Evolutionary conservation across 2,329 filamentous ascomycete species (phyloP).

Genomic region (Myotisia sp.): DNA sequence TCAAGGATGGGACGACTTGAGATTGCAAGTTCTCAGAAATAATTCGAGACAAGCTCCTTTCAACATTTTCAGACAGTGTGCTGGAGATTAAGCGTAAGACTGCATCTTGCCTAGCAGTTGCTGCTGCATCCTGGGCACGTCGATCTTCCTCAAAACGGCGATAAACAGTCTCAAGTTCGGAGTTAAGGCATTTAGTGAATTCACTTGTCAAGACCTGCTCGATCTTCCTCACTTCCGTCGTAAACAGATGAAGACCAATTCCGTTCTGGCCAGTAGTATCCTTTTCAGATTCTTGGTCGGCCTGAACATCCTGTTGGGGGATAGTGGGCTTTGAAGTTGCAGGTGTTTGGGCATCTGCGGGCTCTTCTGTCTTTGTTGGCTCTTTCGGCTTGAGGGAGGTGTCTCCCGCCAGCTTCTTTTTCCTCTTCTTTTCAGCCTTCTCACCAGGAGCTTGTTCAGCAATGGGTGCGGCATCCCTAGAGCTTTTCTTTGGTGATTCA

Average conservation of each 20-base stretch:
- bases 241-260: conserved; percentile 41
- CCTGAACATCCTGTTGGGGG: background rate
- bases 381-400: conserved; percentile 37
- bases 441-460: conserved; percentile 29
- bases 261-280: background rate
- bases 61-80: conserved; percentile 56
- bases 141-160: conserved; percentile 55
- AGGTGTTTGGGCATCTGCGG: background rate
- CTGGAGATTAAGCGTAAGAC: conserved; percentile 54
- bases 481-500: conserved; percentile 30
- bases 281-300: background rate
- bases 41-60: conserved; percentile 62
- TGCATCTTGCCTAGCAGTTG: conserved; percentile 53
- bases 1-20: conserved; percentile 60
- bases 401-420: conserved; percentile 41
- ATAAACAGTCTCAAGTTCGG: conserved; percentile 43
- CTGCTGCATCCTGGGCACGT: conserved; percentile 47
- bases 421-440: conserved; percentile 58
- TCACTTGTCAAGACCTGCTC: conserved; percentile 35
- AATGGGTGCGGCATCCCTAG: conserved; percentile 20
- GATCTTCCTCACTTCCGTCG: conserved; percentile 46
- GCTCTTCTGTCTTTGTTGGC: conserved; percentile 20
- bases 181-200: conserved; percentile 34
- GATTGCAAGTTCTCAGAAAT: conserved; percentile 62
- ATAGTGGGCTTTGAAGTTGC: conserved; percentile 2